Evolutionary conservation across 2,329 filamentous ascomycete genomes (phyloP).

Genomic region (Aspergillus thermomutatus): DNA sequence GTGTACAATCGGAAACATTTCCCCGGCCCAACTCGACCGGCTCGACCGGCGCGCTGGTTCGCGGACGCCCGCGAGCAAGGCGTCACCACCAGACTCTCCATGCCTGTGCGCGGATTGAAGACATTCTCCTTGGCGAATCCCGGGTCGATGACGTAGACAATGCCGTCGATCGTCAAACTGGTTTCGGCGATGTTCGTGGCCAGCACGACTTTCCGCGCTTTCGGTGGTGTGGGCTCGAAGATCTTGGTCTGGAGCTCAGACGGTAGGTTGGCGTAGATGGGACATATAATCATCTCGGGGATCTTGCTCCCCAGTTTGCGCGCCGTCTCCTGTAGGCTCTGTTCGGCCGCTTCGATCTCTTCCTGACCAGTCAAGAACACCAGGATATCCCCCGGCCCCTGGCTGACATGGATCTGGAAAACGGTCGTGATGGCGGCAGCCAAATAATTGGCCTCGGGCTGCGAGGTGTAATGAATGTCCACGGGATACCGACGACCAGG

Average conservation of each 20-base stretch:
- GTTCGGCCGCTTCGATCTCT: slow-evolving; percentile 86
- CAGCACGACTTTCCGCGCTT: slow-evolving; percentile 83
- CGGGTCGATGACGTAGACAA: slow-evolving; percentile 92
- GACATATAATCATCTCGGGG: slow-evolving; percentile 83
- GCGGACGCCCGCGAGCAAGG: slow-evolving; percentile 89
- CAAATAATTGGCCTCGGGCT: slow-evolving; percentile 91
- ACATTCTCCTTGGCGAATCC: slow-evolving; percentile 95
- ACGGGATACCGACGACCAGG: slow-evolving; percentile 86
- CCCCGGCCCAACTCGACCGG: slow-evolving; percentile 85
- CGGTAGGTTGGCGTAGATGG: slow-evolving; percentile 91
- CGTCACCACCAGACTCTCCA: slow-evolving; percentile 87
- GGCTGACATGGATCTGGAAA: slow-evolving; percentile 90
- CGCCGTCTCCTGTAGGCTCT: slow-evolving; percentile 79
- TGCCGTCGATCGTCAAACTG: slow-evolving; percentile 90
- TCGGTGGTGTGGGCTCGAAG: slow-evolving; percentile 85
- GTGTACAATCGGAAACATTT: slow-evolving; percentile 94
- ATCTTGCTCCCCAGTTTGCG: slow-evolving; percentile 81
- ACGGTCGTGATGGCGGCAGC: slow-evolving; percentile 87
- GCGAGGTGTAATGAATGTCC: slow-evolving; percentile 84
- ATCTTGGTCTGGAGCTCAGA: slow-evolving; percentile 89
- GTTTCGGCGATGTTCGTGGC: slow-evolving; percentile 98
- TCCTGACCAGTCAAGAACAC: slow-evolving; percentile 96
- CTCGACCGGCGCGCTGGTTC: slow-evolving; percentile 88
- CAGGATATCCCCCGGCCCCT: slow-evolving; percentile 81
- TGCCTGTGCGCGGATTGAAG: slow-evolving; percentile 86